Evolutionary conservation across 352 stramenopile species (phyloP), one percentile per base, ranked within the genome.

Genomic region (Pythium utonaiense): DNA sequence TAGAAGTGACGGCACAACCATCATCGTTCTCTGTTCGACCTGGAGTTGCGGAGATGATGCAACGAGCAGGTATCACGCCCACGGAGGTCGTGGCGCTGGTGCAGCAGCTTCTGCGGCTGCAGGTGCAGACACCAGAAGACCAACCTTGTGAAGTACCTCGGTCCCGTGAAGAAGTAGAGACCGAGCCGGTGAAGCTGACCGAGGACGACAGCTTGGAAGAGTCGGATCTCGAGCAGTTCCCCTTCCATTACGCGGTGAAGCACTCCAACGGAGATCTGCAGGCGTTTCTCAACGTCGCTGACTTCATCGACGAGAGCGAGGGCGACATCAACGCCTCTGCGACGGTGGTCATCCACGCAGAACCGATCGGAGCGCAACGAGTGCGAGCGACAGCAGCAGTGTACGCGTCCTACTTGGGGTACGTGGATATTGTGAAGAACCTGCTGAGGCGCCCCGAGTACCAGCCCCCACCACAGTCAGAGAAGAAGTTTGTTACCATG

Each of bases 201-300:
- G 5, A 33, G 28, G 9, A 33, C 28, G 28, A 33, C 5, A 9
- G 28, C 28, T 33, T 5, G 1, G 3, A 33, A 22, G 44, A 52
- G 38, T 45, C 38, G 1, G 44, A 52, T 17, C 16, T 52, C 1
- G 44, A 52, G 44, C 24, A 30, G 24, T 52, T 52, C 10, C 44
- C 44, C 6, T 52, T 52, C 44, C 44, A 52, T 13, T 52, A 30
- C 6, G 44, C 44, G 1, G 44, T 52, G 12, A 30, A 52, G 5
- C 27, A 30, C 22, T 31, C n/a, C 16, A 19, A 34, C 14, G 44
- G 44, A 1, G 44, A 52, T 22, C 44, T 52, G 0, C 24, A 52
- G 44, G 44, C 44, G 44, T 52, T 52, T 24, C 44, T 52, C 22
- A 52, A 52, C 22, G 16, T 52, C 22, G 24, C 27, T 24, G 24